Conservation (phyloP, 2,329 filamentous ascomycete genomes). For the Tolypocladium tropicale region DNA sequence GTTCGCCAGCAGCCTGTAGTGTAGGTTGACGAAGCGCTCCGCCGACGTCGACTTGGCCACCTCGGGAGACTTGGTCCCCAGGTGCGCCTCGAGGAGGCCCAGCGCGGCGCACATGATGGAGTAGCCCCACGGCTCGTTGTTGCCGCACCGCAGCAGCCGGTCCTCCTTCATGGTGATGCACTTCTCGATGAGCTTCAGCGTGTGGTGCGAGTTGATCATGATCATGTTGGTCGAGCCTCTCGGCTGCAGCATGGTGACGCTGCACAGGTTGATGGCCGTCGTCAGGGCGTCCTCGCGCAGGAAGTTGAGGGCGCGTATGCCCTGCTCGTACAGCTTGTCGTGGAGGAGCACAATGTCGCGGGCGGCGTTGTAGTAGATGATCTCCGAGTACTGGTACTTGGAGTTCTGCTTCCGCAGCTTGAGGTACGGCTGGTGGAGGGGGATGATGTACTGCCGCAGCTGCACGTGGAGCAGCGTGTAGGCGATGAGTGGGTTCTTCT, state of each 20-base stretch:
- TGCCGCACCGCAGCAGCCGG: slow-evolving; percentile 48
- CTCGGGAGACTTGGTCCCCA: slow-evolving; percentile 46
- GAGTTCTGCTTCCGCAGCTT: slow-evolving; percentile 49
- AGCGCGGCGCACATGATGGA: slow-evolving; percentile 52
- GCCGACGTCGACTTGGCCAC: slow-evolving; percentile 48
- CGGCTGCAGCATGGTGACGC: slow-evolving; percentile 50
- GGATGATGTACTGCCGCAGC: slow-evolving; percentile 51
- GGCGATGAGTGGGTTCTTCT: slow-evolving; percentile 46
- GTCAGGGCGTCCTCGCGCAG: slow-evolving; percentile 49
- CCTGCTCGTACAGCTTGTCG: slow-evolving; percentile 48
- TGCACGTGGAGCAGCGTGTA: slow-evolving; percentile 52
- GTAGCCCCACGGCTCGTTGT: slow-evolving; percentile 55
- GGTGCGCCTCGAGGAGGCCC: slow-evolving; percentile 48
- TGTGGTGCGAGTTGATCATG: slow-evolving; percentile 51
- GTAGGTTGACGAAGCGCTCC: slow-evolving; percentile 48
- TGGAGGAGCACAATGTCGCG: slow-evolving; percentile 52
- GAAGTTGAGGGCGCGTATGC: slow-evolving; percentile 49
- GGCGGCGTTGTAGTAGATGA: slow-evolving; percentile 53
- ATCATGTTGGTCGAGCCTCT: slow-evolving; percentile 50
- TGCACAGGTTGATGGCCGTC: slow-evolving; percentile 50
- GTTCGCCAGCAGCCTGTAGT: slow-evolving; percentile 45
- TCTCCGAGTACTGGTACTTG: slow-evolving; percentile 52
- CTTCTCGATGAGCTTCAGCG: slow-evolving; percentile 49
- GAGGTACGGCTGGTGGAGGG: slow-evolving; percentile 49
- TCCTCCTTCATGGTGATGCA: slow-evolving; percentile 52